Evolutionary conservation across 2,329 filamentous ascomycete genomes (phyloP).

Genomic region (Diaporthe destruens): DNA sequence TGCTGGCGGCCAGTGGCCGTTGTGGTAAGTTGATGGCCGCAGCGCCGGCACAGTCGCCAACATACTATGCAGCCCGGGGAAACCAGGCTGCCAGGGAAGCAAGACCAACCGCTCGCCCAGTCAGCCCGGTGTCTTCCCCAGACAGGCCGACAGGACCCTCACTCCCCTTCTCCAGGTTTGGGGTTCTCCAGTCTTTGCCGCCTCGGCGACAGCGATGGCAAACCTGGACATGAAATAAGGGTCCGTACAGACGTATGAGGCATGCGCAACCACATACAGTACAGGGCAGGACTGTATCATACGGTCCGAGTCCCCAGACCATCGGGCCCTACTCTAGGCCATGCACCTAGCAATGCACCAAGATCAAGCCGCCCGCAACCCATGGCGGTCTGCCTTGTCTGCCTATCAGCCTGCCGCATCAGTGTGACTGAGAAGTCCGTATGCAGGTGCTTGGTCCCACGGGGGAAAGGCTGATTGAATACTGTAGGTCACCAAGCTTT

Average conservation of each 20-base stretch:
- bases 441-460: slow-evolving; percentile 27
- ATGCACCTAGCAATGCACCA: slow-evolving; percentile 4
- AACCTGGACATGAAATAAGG: not conserved
- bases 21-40: not conserved
- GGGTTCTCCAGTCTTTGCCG: slow-evolving; percentile 14
- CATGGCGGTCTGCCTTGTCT: slow-evolving; percentile 25
- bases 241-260: not conserved
- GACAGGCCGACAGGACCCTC: slow-evolving; percentile 1
- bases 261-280: not conserved
- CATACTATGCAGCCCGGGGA: slow-evolving; percentile 20
- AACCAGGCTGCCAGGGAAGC: not conserved
- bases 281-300: slow-evolving; percentile 6
- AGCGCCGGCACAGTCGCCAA: slow-evolving; percentile 13
- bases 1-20: not conserved
- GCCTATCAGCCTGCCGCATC: slow-evolving; percentile 23
- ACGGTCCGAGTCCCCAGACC: not conserved
- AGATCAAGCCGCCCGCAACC: slow-evolving; percentile 1
- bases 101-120: too few species aligned
- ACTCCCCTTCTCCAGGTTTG: slow-evolving; percentile 36
- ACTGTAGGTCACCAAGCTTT: slow-evolving; percentile 32
- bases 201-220: slow-evolving; percentile 29
- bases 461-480: slow-evolving; percentile 15
- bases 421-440: slow-evolving; percentile 14
- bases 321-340: slow-evolving; percentile 19
- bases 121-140: slow-evolving; percentile 9